These are phyloP conservation scores for Fusarium agapanthi DNA, from an alignment of 2,329 filamentous ascomycete genomes.

Conservation along the genomic window DNA sequence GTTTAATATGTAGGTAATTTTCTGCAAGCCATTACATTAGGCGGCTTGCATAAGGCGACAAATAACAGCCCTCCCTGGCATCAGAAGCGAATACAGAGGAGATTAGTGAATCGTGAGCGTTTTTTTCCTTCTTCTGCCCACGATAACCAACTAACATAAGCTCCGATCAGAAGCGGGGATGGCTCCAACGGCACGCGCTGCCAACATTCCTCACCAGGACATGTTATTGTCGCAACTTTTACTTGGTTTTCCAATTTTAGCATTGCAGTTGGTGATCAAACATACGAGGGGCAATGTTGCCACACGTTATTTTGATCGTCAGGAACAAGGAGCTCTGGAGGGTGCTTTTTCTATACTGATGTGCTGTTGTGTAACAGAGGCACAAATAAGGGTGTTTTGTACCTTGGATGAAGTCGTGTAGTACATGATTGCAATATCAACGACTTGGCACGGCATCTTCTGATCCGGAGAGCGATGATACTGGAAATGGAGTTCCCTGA, in stretches of 20 bases:
- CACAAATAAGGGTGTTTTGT: neutral
- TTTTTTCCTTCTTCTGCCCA: neutral
- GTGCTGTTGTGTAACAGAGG: slow-evolving; percentile 7
- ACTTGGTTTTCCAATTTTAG: neutral
- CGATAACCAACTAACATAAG: neutral
- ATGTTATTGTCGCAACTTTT: neutral
- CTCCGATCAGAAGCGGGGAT: slow-evolving; percentile 10
- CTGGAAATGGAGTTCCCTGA: neutral
- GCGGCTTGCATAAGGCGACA: slow-evolving; percentile 14
- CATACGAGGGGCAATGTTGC: neutral
- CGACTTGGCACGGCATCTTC: slow-evolving; percentile 10
- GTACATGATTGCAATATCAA: neutral
- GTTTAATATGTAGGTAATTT: slow-evolving; percentile 1
- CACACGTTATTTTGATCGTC: slow-evolving; percentile 15
- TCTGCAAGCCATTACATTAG: slow-evolving; percentile 8
- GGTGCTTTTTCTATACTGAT: neutral
- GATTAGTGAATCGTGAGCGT: slow-evolving; percentile 13
- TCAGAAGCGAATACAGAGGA: slow-evolving; percentile 16
- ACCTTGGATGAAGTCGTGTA: slow-evolving; percentile 9
- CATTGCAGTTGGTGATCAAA: neutral
- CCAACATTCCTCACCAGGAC: slow-evolving; percentile 2
- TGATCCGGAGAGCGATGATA: neutral
- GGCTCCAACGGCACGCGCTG: slow-evolving; percentile 4
- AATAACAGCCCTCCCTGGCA: neutral
- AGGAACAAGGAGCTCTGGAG: slow-evolving; percentile 4